Percentiles rank a stretch among this genome's conserved stretches.
Conservation (phyloP, 1,139 yeast species). For the Sugiyamaella paludigena region DNA sequence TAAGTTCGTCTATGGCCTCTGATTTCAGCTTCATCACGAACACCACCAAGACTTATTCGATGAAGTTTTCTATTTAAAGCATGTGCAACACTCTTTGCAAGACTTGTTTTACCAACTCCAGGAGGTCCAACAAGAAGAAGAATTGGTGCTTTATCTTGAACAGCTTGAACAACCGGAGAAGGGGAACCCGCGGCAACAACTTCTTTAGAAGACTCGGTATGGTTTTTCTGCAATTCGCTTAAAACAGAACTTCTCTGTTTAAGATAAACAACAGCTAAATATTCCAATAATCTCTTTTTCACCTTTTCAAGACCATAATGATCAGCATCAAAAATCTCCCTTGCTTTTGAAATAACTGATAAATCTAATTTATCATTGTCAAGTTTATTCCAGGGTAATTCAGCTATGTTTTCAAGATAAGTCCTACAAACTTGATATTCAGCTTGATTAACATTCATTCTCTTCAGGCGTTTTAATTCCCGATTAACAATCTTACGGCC, state of each 20-base stretch:
- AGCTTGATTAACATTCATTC: constrained; percentile 64
- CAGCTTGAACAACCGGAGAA: constrained; percentile 20
- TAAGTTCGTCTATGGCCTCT: constrained; percentile 92
- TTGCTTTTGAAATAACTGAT: constrained; percentile 55
- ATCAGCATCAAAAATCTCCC: constrained; percentile 64
- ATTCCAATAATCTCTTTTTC: constrained; percentile 77
- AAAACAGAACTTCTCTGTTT: constrained; percentile 34
- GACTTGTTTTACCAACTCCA: constrained; percentile 90
- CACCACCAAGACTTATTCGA: constrained; percentile 83
- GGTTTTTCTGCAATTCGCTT: not conserved
- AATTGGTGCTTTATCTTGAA: constrained; percentile 61
- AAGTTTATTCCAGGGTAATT: constrained; percentile 49
- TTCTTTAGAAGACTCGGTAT: not conserved
- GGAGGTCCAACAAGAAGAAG: constrained; percentile 90
- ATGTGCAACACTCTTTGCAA: constrained; percentile 83
- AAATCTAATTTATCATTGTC: constrained; percentile 34
- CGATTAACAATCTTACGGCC: constrained; percentile 53
- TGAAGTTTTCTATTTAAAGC: constrained; percentile 78
- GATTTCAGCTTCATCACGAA: constrained; percentile 86
- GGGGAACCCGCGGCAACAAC: too few species aligned
- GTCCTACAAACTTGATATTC: constrained; percentile 73
- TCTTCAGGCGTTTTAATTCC: constrained; percentile 60
- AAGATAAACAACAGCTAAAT: constrained; percentile 71
- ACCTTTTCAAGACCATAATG: constrained; percentile 84
- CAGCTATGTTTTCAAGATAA: constrained; percentile 67